These are phyloP conservation scores for Passalora sequoiae DNA, from an alignment of 2,329 filamentous ascomycete species.

Conservation along the genomic window DNA sequence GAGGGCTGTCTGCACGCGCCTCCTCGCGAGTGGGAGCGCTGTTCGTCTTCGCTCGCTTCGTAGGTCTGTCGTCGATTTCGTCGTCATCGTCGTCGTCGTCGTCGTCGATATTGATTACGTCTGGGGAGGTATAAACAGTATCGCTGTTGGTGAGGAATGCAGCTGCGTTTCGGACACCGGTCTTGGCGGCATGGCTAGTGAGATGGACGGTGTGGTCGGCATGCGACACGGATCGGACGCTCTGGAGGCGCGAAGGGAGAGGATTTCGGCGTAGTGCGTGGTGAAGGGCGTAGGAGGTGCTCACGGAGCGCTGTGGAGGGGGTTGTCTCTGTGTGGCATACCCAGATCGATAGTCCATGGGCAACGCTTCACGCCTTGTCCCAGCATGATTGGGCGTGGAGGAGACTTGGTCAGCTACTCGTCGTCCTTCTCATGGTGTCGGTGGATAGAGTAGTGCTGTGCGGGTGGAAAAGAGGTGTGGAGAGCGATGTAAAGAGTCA, in stretches of 20 bases:
- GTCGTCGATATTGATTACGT: conserved; percentile 23
- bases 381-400: conserved; percentile 21
- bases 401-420: conserved; percentile 6
- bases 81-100: too few relatives aligned
- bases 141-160: conserved; percentile 20
- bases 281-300: conserved; percentile 23
- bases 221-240: conserved; percentile 30
- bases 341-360: conserved; percentile 27
- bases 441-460: neutral
- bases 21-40: conserved; percentile 11
- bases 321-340: conserved; percentile 23
- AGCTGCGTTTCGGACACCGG: conserved; percentile 15
- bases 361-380: conserved; percentile 13
- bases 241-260: conserved; percentile 32
- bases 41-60: conserved; percentile 26
- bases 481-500: neutral
- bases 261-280: conserved; percentile 20
- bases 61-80: conserved; percentile 19
- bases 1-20: conserved; percentile 3
- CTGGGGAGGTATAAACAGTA: conserved; percentile 19
- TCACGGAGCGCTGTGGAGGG: conserved; percentile 27
- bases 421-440: conserved; percentile 6
- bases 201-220: conserved; percentile 25
- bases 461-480: neutral
- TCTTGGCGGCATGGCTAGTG: conserved; percentile 20